phyloP scores from a whole-genome alignment of 176 grass and related monocot genomes.

The Paspalum notatum region DNA sequence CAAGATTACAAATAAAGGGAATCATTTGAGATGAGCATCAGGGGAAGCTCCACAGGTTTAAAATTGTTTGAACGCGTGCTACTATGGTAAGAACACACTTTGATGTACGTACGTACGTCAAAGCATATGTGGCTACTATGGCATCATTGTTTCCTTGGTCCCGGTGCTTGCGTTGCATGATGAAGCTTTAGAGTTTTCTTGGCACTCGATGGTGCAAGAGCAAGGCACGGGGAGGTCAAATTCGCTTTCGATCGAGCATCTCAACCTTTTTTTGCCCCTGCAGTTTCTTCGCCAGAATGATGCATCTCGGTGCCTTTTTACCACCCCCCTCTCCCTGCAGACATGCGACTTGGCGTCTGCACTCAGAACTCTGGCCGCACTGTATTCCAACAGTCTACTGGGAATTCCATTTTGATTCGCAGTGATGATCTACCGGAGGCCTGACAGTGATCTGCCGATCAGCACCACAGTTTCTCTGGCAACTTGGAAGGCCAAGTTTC shows the following conservation, averaged over 20 bases:
- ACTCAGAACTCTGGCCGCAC: not conserved
- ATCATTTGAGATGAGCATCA: constrained; percentile 36
- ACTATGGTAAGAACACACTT: not conserved
- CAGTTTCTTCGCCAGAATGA: constrained; percentile 52
- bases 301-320: constrained; percentile 32
- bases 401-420: constrained; percentile 6
- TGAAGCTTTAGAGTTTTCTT: constrained; percentile 39
- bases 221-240: constrained; percentile 40
- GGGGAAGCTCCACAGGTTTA: not conserved
- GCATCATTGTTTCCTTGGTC: constrained; percentile 46
- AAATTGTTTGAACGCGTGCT: not conserved
- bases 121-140: constrained; percentile 2
- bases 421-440: not conserved
- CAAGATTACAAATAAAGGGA: constrained; percentile 38
- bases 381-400: not conserved
- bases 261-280: constrained; percentile 37
- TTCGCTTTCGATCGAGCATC: constrained; percentile 55
- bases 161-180: constrained; percentile 37
- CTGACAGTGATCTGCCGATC: constrained; percentile 18
- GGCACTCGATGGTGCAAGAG: constrained; percentile 41
- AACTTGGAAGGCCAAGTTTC: constrained; percentile 45
- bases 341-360: constrained; percentile 7
- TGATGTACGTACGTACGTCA: not conserved
- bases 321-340: not conserved
- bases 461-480: constrained; percentile 22